Evolutionary conservation across 2,329 filamentous ascomycete species (phyloP).

Genomic region (Parafenestella ontariensis): DNA sequence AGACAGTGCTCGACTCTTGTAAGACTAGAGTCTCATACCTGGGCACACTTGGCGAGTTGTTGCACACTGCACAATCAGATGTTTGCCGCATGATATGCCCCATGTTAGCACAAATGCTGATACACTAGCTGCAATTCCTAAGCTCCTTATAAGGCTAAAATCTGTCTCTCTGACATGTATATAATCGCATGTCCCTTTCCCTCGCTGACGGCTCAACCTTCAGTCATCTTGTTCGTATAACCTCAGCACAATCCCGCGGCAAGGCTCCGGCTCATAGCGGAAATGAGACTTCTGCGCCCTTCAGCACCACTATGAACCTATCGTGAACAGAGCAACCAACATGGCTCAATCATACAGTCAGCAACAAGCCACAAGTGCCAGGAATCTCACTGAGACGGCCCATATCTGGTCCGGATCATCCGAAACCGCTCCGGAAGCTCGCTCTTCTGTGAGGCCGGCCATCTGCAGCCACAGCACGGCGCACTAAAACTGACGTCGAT

Average conservation of each 20-base stretch:
- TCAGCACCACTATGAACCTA: conserved; percentile 8
- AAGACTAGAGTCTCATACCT: too few species aligned
- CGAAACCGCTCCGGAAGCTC: conserved; percentile 13
- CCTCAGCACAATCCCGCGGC: conserved; percentile 10
- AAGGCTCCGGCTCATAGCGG: conserved; percentile 25
- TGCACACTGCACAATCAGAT: neutral
- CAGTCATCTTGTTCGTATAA: neutral
- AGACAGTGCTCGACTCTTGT: too few species aligned
- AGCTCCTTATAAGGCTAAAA: neutral
- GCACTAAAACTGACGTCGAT: conserved; percentile 36
- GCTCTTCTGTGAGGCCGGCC: conserved; percentile 23
- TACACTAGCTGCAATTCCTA: neutral
- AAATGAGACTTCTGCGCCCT: conserved; percentile 8
- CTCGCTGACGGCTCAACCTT: neutral
- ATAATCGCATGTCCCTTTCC: neutral
- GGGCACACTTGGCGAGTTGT: too few species aligned
- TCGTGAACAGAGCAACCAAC: conserved; percentile 14
- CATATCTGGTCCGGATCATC: conserved; percentile 27
- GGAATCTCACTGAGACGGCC: conserved; percentile 5
- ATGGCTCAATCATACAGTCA: conserved; percentile 5
- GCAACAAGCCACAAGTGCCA: neutral
- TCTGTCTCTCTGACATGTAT: neutral
- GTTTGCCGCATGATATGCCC: neutral
- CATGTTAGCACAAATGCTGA: neutral
- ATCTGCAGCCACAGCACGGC: conserved; percentile 13